Evolutionary conservation across 768 basidiomycete species (phyloP).

Genomic region (Rhizopogon rudus): DNA sequence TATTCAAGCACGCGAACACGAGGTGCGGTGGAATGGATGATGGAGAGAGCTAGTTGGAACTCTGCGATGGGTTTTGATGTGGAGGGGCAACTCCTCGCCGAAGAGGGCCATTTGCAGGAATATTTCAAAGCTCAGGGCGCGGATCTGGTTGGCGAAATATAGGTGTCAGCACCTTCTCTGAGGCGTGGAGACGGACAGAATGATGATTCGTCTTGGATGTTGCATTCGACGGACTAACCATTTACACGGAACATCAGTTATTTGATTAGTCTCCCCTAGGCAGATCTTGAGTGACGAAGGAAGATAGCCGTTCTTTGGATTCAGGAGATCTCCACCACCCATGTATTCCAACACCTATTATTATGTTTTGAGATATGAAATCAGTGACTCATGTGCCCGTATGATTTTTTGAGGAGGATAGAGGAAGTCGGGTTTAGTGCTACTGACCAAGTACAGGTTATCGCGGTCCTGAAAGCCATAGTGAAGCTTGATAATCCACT

Average conservation of each 20-base stretch:
- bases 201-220: background rate
- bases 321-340: constrained; percentile 95
- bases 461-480: constrained; percentile 97
- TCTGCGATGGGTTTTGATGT: background rate
- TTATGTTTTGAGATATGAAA: constrained; percentile 37
- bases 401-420: constrained; percentile 12
- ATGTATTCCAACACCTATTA: constrained; percentile 86
- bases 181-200: too few relatives aligned
- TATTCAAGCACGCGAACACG: constrained; percentile 53
- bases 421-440: constrained; percentile 26
- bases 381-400: constrained; percentile 33
- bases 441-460: constrained; percentile 85
- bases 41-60: background rate
- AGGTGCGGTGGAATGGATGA: constrained; percentile 17
- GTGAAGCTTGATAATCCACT: constrained; percentile 91
- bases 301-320: constrained; percentile 29
- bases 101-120: too few relatives aligned
- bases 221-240: too few relatives aligned
- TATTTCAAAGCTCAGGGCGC: background rate
- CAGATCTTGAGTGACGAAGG: too few relatives aligned
- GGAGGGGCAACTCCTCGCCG: too few relatives aligned
- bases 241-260: too few relatives aligned
- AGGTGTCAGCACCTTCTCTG: background rate
- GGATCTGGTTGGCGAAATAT: background rate
- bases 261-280: too few relatives aligned